Conservation (phyloP, 2,329 filamentous ascomycete species). For the Fusarium austroafricanum region DNA sequence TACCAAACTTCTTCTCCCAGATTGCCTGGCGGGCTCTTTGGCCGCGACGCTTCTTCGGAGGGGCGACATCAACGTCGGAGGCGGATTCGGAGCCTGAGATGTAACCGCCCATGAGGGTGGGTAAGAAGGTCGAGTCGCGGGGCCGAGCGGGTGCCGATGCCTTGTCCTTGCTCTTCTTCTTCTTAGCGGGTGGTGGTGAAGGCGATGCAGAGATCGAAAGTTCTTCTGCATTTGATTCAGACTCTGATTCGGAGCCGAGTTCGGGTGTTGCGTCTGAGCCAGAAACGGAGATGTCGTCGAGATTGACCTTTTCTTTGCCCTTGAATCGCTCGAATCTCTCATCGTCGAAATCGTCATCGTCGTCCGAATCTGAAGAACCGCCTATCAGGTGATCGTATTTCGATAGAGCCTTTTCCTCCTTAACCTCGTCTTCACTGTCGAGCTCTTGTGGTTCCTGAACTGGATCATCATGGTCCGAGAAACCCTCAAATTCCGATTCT, state of each 20-base stretch:
- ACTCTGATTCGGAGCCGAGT: conserved; percentile 43
- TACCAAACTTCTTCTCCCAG: conserved; percentile 83
- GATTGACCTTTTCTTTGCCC: conserved; percentile 52
- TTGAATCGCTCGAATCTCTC: conserved; percentile 48
- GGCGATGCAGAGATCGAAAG: conserved; percentile 49
- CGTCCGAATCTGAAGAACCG: conserved; percentile 54
- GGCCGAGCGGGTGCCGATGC: conserved; percentile 19
- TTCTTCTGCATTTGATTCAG: conserved; percentile 20
- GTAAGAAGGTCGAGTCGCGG: conserved; percentile 72
- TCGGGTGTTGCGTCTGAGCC: conserved; percentile 50
- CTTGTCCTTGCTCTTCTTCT: conserved; percentile 49
- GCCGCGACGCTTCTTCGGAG: conserved; percentile 77
- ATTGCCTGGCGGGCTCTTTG: conserved; percentile 83
- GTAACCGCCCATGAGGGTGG: conserved; percentile 82
- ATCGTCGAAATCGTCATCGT: conserved; percentile 54
- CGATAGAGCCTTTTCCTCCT: conserved; percentile 51
- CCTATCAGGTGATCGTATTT: conserved; percentile 61
- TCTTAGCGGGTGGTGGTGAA: conserved; percentile 50
- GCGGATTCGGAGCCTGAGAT: conserved; percentile 79
- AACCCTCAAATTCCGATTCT: conserved; percentile 54
- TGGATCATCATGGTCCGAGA: conserved; percentile 45
- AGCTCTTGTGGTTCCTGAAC: conserved; percentile 28
- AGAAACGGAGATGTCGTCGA: conserved; percentile 56
- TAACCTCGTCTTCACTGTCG: conserved; percentile 43
- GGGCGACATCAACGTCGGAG: conserved; percentile 73